These are phyloP conservation scores for Suillus lakei DNA, from an alignment of 768 basidiomycete species.

Conservation along the genomic window DNA sequence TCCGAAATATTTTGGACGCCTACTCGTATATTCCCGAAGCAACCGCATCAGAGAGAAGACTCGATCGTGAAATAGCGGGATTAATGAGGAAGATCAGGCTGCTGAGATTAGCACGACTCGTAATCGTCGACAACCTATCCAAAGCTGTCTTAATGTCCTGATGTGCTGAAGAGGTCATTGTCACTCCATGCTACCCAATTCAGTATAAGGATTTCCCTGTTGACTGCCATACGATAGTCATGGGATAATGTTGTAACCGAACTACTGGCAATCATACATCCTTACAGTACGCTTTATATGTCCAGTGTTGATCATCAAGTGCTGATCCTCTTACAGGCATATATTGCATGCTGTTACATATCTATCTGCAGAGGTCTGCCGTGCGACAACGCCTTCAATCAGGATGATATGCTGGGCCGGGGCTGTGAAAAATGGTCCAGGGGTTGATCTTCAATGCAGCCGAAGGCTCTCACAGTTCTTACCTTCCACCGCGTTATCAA, in stretches of 20 bases:
- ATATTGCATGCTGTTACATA: neutral
- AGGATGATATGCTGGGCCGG: neutral
- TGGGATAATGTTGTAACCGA: neutral
- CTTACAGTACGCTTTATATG: neutral
- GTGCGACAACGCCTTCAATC: neutral
- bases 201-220: too few species aligned
- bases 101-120: slow-evolving; percentile 52
- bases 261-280: neutral
- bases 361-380: neutral
- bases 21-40: slow-evolving; percentile 44
- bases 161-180: slow-evolving; percentile 10
- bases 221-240: neutral
- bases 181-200: neutral
- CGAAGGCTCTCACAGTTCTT: neutral
- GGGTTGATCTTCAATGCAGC: neutral
- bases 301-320: neutral
- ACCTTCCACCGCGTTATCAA: neutral
- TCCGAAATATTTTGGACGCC: slow-evolving; percentile 55
- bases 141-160: slow-evolving; percentile 48
- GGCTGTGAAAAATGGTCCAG: neutral
- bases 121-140: slow-evolving; percentile 52
- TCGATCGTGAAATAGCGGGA: neutral
- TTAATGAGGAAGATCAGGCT: slow-evolving; percentile 44
- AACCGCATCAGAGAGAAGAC: neutral
- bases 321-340: neutral